Percentiles rank a stretch among this genome's conserved stretches.
Conservation (phyloP, 2,329 filamentous ascomycete species). For the Aureobasidium zeae region DNA sequence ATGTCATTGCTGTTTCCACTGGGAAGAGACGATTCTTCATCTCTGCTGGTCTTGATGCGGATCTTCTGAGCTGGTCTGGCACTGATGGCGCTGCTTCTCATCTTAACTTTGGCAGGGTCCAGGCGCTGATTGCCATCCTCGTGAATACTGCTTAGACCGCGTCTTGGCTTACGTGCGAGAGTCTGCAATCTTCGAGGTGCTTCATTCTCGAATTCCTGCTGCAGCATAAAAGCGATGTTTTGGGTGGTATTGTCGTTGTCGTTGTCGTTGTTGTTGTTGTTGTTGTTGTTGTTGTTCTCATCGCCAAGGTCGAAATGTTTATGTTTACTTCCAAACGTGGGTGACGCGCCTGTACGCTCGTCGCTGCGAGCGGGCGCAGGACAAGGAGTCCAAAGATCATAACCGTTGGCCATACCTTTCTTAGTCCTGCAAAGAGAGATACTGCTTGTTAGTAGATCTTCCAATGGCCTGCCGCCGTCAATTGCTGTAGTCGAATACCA, state of each 20-base stretch:
- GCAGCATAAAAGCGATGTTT: conserved; percentile 19
- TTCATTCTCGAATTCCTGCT: conserved; percentile 23
- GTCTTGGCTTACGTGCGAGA: conserved; percentile 20
- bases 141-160: conserved; percentile 24
- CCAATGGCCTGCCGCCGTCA: too few species aligned
- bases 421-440: conserved; percentile 14
- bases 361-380: neutral
- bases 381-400: conserved; percentile 8
- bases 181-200: conserved; percentile 22
- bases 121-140: conserved; percentile 22
- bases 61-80: conserved; percentile 15
- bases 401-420: conserved; percentile 7
- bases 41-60: conserved; percentile 1
- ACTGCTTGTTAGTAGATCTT: too few species aligned
- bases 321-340: conserved; percentile 13
- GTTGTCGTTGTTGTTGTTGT: conserved; percentile 8
- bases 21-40: neutral
- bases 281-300: conserved; percentile 11
- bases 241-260: conserved; percentile 18
- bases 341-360: conserved; percentile 2
- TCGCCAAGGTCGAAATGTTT: too few species aligned
- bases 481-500: too few species aligned
- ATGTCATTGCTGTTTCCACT: neutral
- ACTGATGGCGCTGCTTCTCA: conserved; percentile 17
- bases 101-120: neutral